These are phyloP conservation scores for Lachancea lanzarotensis DNA, from an alignment of 805 yeast genomes.

Conservation along the genomic window DNA sequence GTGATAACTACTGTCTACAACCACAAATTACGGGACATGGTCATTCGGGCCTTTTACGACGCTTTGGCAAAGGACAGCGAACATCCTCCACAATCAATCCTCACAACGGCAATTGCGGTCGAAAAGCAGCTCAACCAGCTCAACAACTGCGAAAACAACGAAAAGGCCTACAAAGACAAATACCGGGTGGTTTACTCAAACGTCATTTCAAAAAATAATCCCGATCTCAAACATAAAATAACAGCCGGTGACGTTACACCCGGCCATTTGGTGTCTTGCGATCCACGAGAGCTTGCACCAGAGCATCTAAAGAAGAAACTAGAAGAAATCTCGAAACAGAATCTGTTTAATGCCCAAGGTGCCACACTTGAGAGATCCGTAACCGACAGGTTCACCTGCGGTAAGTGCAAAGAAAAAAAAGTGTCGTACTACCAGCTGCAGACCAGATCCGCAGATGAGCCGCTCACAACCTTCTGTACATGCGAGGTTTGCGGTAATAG, in stretches of 20 bases:
- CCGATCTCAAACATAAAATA: conserved; percentile 67
- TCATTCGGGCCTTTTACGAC: conserved; percentile 76
- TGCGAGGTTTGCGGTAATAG: conserved; percentile 97
- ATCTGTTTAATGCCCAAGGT: conserved; percentile 94
- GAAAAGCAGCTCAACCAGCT: conserved; percentile 63
- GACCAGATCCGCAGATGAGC: conserved; percentile 98
- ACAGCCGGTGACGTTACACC: conserved; percentile 63
- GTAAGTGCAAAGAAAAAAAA: conserved; percentile 95
- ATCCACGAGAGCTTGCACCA: conserved; percentile 94
- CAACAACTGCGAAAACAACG: conserved; percentile 48
- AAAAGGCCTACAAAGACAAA: conserved; percentile 63
- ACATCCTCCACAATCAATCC: conserved; percentile 52
- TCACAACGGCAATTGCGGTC: conserved; percentile 59
- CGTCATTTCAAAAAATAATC: conserved; percentile 82
- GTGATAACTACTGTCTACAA: conserved; percentile 62
- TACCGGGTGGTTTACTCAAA: conserved; percentile 83
- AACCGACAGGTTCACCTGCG: conserved; percentile 94
- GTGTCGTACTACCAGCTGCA: conserved; percentile 97
- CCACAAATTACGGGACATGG: conserved; percentile 76
- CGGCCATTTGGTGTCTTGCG: conserved; percentile 63
- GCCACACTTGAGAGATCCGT: conserved; percentile 94
- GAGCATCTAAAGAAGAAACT: conserved; percentile 80
- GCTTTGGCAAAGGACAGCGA: conserved; percentile 79
- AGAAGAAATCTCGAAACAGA: conserved; percentile 78
- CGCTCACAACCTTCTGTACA: conserved; percentile 95